Evolutionary conservation across 768 basidiomycete species (phyloP), one percentile per base, ranked within the genome.

Genomic region (Phylloporus sp.): DNA sequence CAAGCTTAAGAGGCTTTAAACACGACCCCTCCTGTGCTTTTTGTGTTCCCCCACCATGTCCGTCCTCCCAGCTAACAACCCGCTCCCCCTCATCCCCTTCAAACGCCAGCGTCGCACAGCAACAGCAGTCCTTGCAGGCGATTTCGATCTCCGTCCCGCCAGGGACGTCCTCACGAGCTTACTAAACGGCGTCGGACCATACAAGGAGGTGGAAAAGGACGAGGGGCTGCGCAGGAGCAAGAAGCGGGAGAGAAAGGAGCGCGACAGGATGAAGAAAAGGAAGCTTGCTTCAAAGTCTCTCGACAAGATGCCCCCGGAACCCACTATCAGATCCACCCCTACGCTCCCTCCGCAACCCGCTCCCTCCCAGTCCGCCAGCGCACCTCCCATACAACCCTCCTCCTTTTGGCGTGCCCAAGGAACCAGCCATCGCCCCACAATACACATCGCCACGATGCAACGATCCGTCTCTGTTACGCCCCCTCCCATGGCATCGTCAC

Each of bases 131-230:
- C 79, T 90, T 70, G 82, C 87, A 0, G 89, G 89, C 58, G 72
- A 76, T 64, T 89, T 88, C 67, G 89, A 91, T 72, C 66, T 76
- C 6, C 77, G 77, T 18, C 82, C 85, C 0, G 63, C 76, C 32
- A 80, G 89, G 65, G 88, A 91, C 70, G 86, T 86, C 56, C 76
- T 91, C 57, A 91, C 89, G 13, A 87, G 85, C 68, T 68, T 90
- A 45, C 72, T 91, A 61, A 90, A 90, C 61, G 87, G 88, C 45
- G 84, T 89, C 27, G 78, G 77, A 0, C 80, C 80, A 7, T 85
- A 88, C 68, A 77, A 80, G 54, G 76, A 70, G 15, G 78, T 82
- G 24, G 85, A 86, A 70, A 78, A 73, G 50, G 79, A 82, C 27
- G 83, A 84, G 55, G 79, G 81, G 64, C 59, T 72, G 38, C 76